phyloP scores from a whole-genome alignment of 2,329 filamentous ascomycete species.

The Aspergillus tubingensis region DNA sequence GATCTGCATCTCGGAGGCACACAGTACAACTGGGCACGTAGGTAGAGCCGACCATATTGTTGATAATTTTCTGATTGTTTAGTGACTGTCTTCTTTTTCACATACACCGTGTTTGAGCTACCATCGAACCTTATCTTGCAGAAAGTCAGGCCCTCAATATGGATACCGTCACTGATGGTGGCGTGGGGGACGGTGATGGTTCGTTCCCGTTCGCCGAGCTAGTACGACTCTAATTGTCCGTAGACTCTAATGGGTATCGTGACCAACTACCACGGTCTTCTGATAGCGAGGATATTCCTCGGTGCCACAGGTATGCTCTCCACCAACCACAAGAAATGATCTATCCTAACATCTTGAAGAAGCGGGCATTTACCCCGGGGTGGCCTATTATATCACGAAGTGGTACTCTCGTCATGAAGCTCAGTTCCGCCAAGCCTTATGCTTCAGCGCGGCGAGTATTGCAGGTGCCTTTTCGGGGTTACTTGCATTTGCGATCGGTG shows the following conservation, averaged over 20 bases:
- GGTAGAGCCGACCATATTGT: not conserved
- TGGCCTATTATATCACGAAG: constrained; percentile 49
- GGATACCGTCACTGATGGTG: constrained; percentile 35
- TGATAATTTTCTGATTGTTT: not conserved
- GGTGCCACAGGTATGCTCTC: constrained; percentile 32
- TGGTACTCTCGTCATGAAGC: constrained; percentile 50
- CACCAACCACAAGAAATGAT: no score
- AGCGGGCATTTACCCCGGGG: constrained; percentile 46
- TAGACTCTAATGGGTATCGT: constrained; percentile 53
- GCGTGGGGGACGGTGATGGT: constrained; percentile 52
- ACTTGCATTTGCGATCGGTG: constrained; percentile 53
- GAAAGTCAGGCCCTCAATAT: constrained; percentile 31
- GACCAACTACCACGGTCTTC: constrained; percentile 49
- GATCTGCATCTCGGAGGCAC: constrained; percentile 2
- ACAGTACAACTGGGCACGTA: constrained; percentile 12
- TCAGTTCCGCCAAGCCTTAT: constrained; percentile 48
- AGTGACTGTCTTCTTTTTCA: constrained; percentile 36
- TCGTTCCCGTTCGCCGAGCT: not conserved
- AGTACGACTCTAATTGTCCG: not conserved
- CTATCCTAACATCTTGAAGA: constrained; percentile 25
- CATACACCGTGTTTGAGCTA: constrained; percentile 26
- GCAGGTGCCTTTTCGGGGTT: constrained; percentile 57
- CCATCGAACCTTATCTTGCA: constrained; percentile 29
- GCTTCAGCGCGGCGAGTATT: constrained; percentile 51
- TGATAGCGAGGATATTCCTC: constrained; percentile 51